A percentile compares a stretch with the other conserved stretches of the same genome.
phyloP scores from a whole-genome alignment of 2,329 filamentous ascomycete genomes.

The Cercospora canescens region DNA sequence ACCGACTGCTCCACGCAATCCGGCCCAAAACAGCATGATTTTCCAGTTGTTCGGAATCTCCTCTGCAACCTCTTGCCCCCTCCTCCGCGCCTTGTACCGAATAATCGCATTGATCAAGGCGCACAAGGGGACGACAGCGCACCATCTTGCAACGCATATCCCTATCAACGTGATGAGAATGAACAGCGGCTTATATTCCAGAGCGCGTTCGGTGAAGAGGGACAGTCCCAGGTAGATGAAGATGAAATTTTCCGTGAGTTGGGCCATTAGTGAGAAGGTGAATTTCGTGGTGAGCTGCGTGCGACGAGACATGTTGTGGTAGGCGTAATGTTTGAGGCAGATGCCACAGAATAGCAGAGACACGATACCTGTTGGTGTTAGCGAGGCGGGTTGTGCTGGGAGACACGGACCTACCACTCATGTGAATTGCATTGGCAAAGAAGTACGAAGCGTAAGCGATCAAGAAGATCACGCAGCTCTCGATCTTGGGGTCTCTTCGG shows the following conservation, averaged over 20 bases:
- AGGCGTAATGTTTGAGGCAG: constrained; percentile 97
- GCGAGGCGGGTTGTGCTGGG: neutral
- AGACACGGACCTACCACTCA: constrained; percentile 72
- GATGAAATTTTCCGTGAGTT: constrained; percentile 98
- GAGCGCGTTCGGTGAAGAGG: constrained; percentile 83
- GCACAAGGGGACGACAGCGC: constrained; percentile 91
- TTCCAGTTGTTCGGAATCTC: constrained; percentile 95
- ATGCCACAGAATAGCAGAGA: constrained; percentile 97
- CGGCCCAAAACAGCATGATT: constrained; percentile 99
- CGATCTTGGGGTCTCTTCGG: constrained; percentile 89
- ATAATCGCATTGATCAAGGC: constrained; percentile 90
- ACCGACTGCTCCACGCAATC: constrained; percentile 89
- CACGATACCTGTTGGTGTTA: constrained; percentile 71
- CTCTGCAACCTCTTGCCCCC: constrained; percentile 74
- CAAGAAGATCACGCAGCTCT: constrained; percentile 90
- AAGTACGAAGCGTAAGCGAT: constrained; percentile 98
- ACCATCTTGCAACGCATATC: constrained; percentile 89
- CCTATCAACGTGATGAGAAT: constrained; percentile 90
- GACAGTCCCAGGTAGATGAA: constrained; percentile 98
- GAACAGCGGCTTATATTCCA: constrained; percentile 91
- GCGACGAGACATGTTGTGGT: constrained; percentile 98
- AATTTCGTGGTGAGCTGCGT: constrained; percentile 98
- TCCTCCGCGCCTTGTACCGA: constrained; percentile 75
- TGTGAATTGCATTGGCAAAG: constrained; percentile 91
- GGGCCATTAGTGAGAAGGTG: constrained; percentile 90